Evolutionary conservation across 2,329 filamentous ascomycete species (phyloP).

Genomic region (Pleomassaria siparia): DNA sequence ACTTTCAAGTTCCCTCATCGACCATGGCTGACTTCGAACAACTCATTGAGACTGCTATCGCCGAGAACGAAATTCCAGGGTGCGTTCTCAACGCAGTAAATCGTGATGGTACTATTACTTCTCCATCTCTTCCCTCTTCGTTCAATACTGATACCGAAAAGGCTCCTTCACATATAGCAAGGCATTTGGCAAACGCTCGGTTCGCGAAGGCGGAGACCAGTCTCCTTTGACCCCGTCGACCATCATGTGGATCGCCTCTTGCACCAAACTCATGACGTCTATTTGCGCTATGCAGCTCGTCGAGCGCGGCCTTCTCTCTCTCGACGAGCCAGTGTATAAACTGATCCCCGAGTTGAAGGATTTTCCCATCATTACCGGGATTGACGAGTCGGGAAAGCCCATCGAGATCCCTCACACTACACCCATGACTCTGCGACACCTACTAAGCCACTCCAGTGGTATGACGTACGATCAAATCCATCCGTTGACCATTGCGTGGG

Average conservation of each 20-base stretch:
- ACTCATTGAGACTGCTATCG: slow-evolving; percentile 22
- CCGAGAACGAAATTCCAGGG: slow-evolving; percentile 25
- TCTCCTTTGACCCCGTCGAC: slow-evolving; percentile 25
- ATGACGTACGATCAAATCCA: slow-evolving; percentile 49
- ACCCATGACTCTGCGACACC: slow-evolving; percentile 36
- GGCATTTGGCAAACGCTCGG: slow-evolving; percentile 36
- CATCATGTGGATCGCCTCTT: slow-evolving; percentile 43
- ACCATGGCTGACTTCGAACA: slow-evolving; percentile 28
- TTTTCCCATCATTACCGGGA: slow-evolving; percentile 26
- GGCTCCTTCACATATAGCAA: slow-evolving; percentile 41
- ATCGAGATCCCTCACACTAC: slow-evolving; percentile 24
- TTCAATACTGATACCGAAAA: slow-evolving; percentile 11
- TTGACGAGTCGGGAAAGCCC: slow-evolving; percentile 25
- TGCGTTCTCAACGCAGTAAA: slow-evolving; percentile 26
- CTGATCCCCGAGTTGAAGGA: slow-evolving; percentile 36
- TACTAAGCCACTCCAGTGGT: slow-evolving; percentile 56
- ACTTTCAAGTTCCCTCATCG: too few species aligned
- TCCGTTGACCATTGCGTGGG: slow-evolving; percentile 46
- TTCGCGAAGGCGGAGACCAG: slow-evolving; percentile 18
- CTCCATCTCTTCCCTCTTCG: background rate
- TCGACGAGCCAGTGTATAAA: slow-evolving; percentile 36
- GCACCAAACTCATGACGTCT: slow-evolving; percentile 43
- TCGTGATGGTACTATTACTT: slow-evolving; percentile 21
- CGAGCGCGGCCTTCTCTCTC: slow-evolving; percentile 31
- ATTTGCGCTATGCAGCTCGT: slow-evolving; percentile 39